Evolutionary conservation across 1,284 basidiomycete species (phyloP).

Genomic region (Volvariella volvacea): DNA sequence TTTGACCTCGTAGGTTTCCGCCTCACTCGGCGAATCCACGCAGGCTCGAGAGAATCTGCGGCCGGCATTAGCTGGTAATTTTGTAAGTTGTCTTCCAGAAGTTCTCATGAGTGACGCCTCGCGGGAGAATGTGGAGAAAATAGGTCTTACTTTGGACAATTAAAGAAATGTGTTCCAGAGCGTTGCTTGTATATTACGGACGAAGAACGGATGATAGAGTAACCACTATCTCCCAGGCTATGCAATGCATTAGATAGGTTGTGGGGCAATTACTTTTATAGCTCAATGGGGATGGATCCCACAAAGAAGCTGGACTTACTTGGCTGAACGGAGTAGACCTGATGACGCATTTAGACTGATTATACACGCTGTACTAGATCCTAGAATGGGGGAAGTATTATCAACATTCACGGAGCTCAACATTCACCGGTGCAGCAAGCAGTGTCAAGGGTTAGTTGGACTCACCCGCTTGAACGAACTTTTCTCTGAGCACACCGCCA

Average conservation of each 20-base stretch:
- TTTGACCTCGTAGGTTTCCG: slow-evolving; percentile 57
- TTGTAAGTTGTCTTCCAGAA: slow-evolving; percentile 56
- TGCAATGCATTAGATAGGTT: background rate
- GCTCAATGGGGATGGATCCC: background rate
- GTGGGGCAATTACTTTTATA: slow-evolving; percentile 2
- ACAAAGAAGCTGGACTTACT: slow-evolving; percentile 39
- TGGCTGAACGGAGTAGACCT: slow-evolving; percentile 73
- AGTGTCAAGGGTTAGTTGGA: slow-evolving; percentile 1
- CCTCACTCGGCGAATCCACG: slow-evolving; percentile 59
- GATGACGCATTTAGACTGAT: slow-evolving; percentile 71
- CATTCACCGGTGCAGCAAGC: background rate
- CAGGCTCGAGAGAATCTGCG: slow-evolving; percentile 39
- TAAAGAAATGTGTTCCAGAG: slow-evolving; percentile 77
- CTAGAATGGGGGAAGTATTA: slow-evolving; percentile 31
- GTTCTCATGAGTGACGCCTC: slow-evolving; percentile 1
- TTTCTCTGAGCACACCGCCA: slow-evolving; percentile 64
- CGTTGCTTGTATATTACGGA: slow-evolving; percentile 57
- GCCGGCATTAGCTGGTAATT: slow-evolving; percentile 44
- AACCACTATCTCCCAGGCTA: slow-evolving; percentile 85
- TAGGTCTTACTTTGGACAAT: slow-evolving; percentile 60
- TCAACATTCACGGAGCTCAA: no score
- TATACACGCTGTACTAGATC: slow-evolving; percentile 84
- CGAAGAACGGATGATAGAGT: slow-evolving; percentile 68
- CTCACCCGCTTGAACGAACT: slow-evolving; percentile 67
- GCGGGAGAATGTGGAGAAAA: background rate